Conservation (phyloP, 2,329 filamentous ascomycete species). For the Grosmannia serpens region DNA sequence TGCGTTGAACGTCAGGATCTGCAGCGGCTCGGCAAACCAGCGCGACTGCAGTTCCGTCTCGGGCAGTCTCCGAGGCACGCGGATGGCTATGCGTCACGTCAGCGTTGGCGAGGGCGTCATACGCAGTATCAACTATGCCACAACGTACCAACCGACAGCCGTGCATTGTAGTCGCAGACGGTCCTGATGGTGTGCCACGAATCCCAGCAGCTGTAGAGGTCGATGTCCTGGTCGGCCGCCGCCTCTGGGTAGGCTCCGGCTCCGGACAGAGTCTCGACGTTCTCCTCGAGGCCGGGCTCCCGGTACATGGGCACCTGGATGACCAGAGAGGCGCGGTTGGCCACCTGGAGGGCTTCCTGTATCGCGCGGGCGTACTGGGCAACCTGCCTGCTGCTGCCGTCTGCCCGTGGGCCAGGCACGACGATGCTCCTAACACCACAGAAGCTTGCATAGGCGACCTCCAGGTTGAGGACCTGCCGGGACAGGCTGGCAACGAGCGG, state of each 20-base stretch:
- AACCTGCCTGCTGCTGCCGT: slow-evolving; percentile 38
- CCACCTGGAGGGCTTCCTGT: slow-evolving; percentile 64
- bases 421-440: slow-evolving; percentile 79
- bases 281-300: slow-evolving; percentile 47
- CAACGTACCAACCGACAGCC: slow-evolving; percentile 71
- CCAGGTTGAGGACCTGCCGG: slow-evolving; percentile 77
- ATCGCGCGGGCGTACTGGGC: slow-evolving; percentile 75
- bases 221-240: slow-evolving; percentile 36
- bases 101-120: neutral
- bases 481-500: slow-evolving; percentile 78
- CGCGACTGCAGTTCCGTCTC: slow-evolving; percentile 49
- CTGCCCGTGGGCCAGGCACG: slow-evolving; percentile 61
- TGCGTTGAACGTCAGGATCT: slow-evolving; percentile 45
- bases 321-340: slow-evolving; percentile 66
- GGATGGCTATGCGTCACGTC: slow-evolving; percentile 31
- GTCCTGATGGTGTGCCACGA: slow-evolving; percentile 83
- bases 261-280: slow-evolving; percentile 39
- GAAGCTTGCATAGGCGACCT: slow-evolving; percentile 91
- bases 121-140: neutral
- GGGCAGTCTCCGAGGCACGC: slow-evolving; percentile 47
- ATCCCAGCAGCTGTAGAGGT: slow-evolving; percentile 79
- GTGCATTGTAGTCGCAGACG: slow-evolving; percentile 71
- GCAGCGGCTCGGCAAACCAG: slow-evolving; percentile 59
- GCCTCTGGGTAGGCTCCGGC: slow-evolving; percentile 24
- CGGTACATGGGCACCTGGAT: slow-evolving; percentile 78